phyloP scores from a whole-genome alignment of 139 green algal genomes.

The Tetraselmis striata region DNA sequence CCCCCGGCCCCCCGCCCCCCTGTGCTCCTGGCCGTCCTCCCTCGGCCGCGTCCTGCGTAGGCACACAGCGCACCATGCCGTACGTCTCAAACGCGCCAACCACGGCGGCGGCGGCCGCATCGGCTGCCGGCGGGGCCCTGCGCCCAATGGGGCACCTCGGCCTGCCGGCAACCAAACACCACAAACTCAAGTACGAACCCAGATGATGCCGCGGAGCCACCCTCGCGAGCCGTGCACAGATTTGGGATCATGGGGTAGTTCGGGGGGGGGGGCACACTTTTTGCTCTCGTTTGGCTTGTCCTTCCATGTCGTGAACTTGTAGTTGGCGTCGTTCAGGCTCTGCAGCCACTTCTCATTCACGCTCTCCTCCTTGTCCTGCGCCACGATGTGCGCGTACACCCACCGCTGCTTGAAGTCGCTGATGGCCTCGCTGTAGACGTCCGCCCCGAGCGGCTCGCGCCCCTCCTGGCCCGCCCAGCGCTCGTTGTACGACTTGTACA shows the following conservation, averaged over 20 bases:
- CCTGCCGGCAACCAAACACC: not conserved
- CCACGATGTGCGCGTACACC: conserved; percentile 69
- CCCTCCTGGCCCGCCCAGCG: conserved; percentile 13
- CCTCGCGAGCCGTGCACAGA: no score
- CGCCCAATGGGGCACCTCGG: not conserved
- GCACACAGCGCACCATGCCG: not conserved
- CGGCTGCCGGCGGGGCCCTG: no score
- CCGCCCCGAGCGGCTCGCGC: not conserved
- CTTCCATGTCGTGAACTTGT: not conserved
- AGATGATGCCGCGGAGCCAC: not conserved
- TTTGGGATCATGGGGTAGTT: no score
- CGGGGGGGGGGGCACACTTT: not conserved
- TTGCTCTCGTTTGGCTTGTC: not conserved
- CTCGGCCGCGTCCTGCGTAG: not conserved
- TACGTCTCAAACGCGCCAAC: not conserved
- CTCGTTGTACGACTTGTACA: conserved; percentile 62
- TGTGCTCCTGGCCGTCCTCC: not conserved
- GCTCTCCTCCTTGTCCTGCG: conserved; percentile 31
- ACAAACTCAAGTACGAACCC: no score
- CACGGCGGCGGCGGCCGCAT: not conserved
- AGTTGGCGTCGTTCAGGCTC: conserved; percentile 15
- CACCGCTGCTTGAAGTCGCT: not conserved
- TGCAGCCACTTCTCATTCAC: conserved; percentile 45
- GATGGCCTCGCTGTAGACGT: not conserved
- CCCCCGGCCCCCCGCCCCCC: no score